A percentile compares a stretch with the other conserved stretches of the same genome.
phyloP scores from a whole-genome alignment of 2,329 filamentous ascomycete species.

The Trichophyton equinum region DNA sequence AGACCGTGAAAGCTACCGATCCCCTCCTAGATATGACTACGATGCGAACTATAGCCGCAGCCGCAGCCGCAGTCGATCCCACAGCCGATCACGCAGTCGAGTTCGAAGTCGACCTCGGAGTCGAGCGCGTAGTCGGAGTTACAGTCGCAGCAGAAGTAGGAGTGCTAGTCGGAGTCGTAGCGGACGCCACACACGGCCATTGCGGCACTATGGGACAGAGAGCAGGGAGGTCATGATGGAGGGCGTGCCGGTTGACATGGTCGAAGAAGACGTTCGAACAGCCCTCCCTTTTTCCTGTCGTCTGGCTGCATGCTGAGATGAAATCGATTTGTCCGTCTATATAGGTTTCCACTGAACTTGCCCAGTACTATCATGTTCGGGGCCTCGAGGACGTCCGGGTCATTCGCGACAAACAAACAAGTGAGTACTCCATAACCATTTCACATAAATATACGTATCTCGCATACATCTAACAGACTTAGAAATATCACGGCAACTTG shows the following conservation, averaged over 20 bases:
- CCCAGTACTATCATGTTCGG: conserved; percentile 39
- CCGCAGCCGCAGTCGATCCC: conserved; percentile 18
- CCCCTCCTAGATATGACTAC: conserved; percentile 22
- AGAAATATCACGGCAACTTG: conserved; percentile 45
- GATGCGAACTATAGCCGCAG: conserved; percentile 21
- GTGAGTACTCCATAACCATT: conserved; percentile 26
- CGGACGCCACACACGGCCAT: conserved; percentile 26
- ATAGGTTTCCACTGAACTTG: conserved; percentile 46
- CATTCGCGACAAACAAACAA: conserved; percentile 47
- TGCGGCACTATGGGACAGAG: conserved; percentile 29
- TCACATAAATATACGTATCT: conserved; percentile 21
- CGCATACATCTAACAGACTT: background rate
- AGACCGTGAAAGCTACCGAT: conserved; percentile 36
- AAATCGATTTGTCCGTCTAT: conserved; percentile 22
- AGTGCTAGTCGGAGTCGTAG: conserved; percentile 22
- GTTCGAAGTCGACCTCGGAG: conserved; percentile 24
- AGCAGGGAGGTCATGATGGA: conserved; percentile 41
- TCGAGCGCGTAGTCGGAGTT: conserved; percentile 24
- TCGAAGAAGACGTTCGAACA: conserved; percentile 39
- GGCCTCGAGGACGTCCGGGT: conserved; percentile 45
- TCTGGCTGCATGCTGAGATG: conserved; percentile 29
- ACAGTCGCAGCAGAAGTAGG: conserved; percentile 23
- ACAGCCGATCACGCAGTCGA: conserved; percentile 20
- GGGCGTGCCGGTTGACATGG: conserved; percentile 37
- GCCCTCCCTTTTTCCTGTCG: conserved; percentile 19